Base-by-base conservation (phyloP, 2,329 filamentous ascomycete species). In the Exophiala bonariae region DNA sequence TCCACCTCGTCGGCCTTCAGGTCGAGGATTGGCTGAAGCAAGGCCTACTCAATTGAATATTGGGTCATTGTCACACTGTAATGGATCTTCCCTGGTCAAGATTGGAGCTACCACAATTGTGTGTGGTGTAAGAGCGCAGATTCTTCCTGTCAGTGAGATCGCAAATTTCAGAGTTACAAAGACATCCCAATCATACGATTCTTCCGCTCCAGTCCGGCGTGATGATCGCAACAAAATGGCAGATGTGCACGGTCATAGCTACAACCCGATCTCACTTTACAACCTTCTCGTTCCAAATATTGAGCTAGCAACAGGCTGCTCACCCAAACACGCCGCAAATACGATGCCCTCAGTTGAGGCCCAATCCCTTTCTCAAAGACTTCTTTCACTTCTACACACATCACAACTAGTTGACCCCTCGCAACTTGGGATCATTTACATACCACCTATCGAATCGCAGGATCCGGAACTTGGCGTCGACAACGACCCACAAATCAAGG, bases 211-310 rank as follows among this genome's bases (percentile, higher is more conserved):
- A n/a, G 36, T 30, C 20, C 20, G 19, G 22, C 38, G 33, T 8
- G 23, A 40, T 14, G 22, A 50, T n/a, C 39, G 30, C 4, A 61
- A 67, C 11, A 59, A 66, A 3, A 61, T 66, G 1, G 66, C 77
- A 38, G 61, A 80, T 18, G 70, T 72, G 19, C 65, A 69, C 4
- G 7, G 14, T 7, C 17, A 19, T 7, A 67, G 83, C 36, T 51
- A 55, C 23, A 37, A 43, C 26, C 28, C 54, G 33, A 47, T 63
- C 16, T 61, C 66, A 51, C 63, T 69, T 40, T 64, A 74, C 62
- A 83, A 89, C 61, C 73, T 99, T 11, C 73, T 99, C 2, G 91
- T 99, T 2, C 92, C 93, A 2, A 99, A 99, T 63, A 81, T 99
- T 45, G 93, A 96, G 64, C 74, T 99, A 23, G 86, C 86, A 26